Base-by-base conservation (phyloP, 805 yeast genomes). In the Cyberlindnera euphorbiiphila region DNA sequence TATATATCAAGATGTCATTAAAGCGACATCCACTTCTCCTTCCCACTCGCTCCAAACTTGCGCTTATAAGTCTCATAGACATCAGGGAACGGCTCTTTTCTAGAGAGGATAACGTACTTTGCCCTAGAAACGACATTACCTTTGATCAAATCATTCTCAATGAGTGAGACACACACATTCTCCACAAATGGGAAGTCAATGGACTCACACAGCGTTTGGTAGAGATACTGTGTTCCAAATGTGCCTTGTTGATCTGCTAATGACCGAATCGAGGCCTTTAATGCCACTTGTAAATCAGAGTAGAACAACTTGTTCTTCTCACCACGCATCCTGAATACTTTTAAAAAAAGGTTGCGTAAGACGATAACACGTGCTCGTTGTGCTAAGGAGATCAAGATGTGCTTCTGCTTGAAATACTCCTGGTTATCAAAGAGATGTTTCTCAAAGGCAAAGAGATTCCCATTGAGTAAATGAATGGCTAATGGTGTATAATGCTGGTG, bases 141-240 rank as follows among this genome's bases (percentile, higher is more conserved):
- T 43, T 69, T 73, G 24, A 78, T 47, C 13, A 76, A 51, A 38
- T 71, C 74, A 39, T 72, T 74, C 43, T 74, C 81, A 27, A 74
- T 69, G n/a, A 78, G 48, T 2, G 74, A 57, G 11, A 72, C 61
- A 31, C 76, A 54, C 7, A 77, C 47, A 36, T 74, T 76, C 42
- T 77, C 82, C 9, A 69, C 64, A 25, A 69, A 59, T 10, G 41
- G 25, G 11, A 50, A 33, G 41, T 72, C 76, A 28, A 65, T 37
- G 3, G 41, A 21, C 3, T 42, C 49, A 5, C 34, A 25, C n/a
- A 41, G 47, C n/a, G 54, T 54, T 33, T 57, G 61, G 32, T 67
- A 54, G 15, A 50, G 25, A 15, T 29, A 48, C 34, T 43, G 49
- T n/a, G 29, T 39, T 3, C 39, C 40, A 36, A 42, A 39, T 14